Evolutionary conservation across 2,329 filamentous ascomycete species (phyloP).

Genomic region (Fusarium sulawesiense): DNA sequence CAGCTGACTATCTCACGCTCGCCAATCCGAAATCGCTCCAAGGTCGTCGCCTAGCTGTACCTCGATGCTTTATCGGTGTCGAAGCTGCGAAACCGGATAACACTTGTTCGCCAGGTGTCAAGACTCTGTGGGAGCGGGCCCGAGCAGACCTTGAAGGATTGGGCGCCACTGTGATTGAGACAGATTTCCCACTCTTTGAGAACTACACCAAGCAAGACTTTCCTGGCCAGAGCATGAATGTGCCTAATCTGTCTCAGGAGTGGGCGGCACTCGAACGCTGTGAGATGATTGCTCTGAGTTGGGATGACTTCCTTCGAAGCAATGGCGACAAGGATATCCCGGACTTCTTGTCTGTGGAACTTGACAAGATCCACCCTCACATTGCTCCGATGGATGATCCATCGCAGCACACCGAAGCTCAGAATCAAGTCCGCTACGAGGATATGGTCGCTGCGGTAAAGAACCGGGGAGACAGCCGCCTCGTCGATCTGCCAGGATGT

Average conservation of each 20-base stretch:
- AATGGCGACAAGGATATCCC: background rate
- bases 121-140: background rate
- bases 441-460: background rate
- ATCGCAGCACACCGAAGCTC: background rate
- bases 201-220: background rate
- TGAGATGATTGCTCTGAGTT: conserved; percentile 5
- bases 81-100: background rate
- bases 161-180: background rate
- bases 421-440: conserved; percentile 10
- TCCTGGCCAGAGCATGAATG: background rate
- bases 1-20: background rate
- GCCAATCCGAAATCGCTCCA: background rate
- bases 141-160: background rate
- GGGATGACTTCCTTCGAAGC: background rate
- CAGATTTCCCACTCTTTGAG: background rate
- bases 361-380: background rate
- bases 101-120: background rate
- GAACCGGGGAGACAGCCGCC: background rate
- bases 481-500: background rate
- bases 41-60: background rate
- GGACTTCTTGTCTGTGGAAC: background rate
- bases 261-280: background rate
- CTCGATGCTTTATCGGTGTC: background rate
- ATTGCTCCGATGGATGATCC: conserved; percentile 10
- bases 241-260: background rate